Evolutionary conservation across 2,329 filamentous ascomycete genomes (phyloP).

Genomic region (Ramularia endophylla): DNA sequence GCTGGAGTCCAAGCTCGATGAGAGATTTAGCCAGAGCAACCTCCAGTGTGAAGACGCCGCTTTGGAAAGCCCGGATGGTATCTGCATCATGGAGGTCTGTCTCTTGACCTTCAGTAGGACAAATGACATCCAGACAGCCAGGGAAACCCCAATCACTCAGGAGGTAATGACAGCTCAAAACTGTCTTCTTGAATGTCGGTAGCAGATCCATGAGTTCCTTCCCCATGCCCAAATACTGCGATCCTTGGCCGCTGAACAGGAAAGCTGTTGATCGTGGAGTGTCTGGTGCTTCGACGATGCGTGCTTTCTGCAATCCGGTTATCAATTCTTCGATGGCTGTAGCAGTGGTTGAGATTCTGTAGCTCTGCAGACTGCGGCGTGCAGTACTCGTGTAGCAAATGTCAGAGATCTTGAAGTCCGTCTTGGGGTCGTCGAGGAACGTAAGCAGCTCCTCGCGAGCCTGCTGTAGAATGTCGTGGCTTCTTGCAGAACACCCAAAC

Average conservation of each 20-base stretch:
- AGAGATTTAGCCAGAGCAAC: slow-evolving; percentile 8
- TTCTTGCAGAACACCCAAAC: slow-evolving; percentile 7
- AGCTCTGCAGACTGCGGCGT: slow-evolving; percentile 17
- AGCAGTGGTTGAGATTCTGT: slow-evolving; percentile 10
- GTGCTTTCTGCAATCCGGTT: not conserved
- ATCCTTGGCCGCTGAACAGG: slow-evolving; percentile 10
- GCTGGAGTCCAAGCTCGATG: slow-evolving; percentile 2
- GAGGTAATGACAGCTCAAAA: slow-evolving; percentile 6
- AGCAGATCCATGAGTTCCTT: slow-evolving; percentile 4
- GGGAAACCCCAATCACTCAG: slow-evolving; percentile 7
- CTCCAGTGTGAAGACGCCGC: slow-evolving; percentile 7
- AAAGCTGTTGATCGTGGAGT: not conserved
- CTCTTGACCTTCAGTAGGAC: not conserved
- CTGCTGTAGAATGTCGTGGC: slow-evolving; percentile 3
- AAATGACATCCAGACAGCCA: slow-evolving; percentile 3
- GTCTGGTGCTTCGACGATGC: not conserved
- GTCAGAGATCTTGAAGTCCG: slow-evolving; percentile 2
- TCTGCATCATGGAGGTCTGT: not conserved
- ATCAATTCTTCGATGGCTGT: slow-evolving; percentile 1
- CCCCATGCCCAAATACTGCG: slow-evolving; percentile 10
- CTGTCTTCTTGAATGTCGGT: slow-evolving; percentile 3
- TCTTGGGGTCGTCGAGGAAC: not conserved
- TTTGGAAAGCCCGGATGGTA: slow-evolving; percentile 8
- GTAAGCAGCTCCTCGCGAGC: not conserved
- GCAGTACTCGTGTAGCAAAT: slow-evolving; percentile 24